Conservation (phyloP, 164 flowering plant genomes). For the Berberis thunbergii region DNA sequence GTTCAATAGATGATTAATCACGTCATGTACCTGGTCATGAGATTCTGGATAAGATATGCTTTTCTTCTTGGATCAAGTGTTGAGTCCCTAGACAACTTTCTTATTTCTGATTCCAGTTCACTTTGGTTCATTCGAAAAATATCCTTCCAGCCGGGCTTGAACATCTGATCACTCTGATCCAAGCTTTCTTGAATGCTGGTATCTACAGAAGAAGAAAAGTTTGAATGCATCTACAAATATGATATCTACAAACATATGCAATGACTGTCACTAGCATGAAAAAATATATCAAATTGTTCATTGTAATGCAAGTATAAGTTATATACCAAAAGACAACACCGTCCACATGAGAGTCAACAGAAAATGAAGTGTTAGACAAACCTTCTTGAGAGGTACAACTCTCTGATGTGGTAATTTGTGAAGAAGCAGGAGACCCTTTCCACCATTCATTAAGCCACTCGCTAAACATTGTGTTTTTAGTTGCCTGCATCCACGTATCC, state of each 20-base stretch:
- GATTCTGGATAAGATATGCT: conserved; percentile 80
- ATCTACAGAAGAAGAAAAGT: conserved; percentile 22
- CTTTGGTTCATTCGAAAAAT: conserved; percentile 89
- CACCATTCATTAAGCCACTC: conserved; percentile 99
- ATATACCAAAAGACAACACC: too few relatives aligned
- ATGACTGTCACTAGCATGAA: too few relatives aligned
- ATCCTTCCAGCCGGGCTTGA: conserved; percentile 98
- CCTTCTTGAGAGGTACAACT: conserved; percentile 44
- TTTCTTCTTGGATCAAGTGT: conserved; percentile 91
- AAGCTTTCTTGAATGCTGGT: conserved; percentile 39
- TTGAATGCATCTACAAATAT: conserved; percentile 3
- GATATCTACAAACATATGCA: neutral
- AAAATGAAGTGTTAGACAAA: conserved; percentile 8
- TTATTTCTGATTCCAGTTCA: conserved; percentile 89
- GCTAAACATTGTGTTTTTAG: conserved; percentile 92
- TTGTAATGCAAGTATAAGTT: too few relatives aligned
- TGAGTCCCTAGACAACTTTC: conserved; percentile 74
- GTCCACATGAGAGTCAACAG: too few relatives aligned
- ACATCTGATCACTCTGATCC: conserved; percentile 55
- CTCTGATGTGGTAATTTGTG: conserved; percentile 27
- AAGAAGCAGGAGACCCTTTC: conserved; percentile 44
- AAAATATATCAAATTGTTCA: neutral
- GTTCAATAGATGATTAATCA: neutral
- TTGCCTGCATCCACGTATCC: conserved; percentile 91
- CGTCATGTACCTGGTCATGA: conserved; percentile 74